Percentiles rank a stretch among this genome's conserved stretches.
Conservation (phyloP, 2,329 filamentous ascomycete genomes). For the Didymella exigua region DNA sequence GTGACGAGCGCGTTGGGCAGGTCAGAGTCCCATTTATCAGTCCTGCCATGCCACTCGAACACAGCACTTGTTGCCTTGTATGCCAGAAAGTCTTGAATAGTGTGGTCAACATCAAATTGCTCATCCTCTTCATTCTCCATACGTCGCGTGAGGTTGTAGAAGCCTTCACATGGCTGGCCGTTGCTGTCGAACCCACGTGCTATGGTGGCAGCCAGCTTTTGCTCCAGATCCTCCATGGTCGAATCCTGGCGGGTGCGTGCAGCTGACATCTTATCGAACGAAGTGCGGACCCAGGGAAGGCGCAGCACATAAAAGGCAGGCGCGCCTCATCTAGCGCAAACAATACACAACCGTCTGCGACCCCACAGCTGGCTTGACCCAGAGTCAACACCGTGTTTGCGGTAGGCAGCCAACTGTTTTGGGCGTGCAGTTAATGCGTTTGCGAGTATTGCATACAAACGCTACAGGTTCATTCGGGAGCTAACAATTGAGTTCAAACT, state of each 20-base stretch:
- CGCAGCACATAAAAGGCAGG: conserved; percentile 18
- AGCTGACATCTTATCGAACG: conserved; percentile 22
- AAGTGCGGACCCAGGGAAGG: not conserved
- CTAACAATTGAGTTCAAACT: conserved; percentile 30
- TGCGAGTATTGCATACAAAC: conserved; percentile 2
- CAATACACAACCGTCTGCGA: conserved; percentile 9
- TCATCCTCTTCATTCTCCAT: conserved; percentile 46
- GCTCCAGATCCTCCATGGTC: conserved; percentile 31
- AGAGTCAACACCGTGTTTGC: not conserved
- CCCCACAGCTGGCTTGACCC: conserved; percentile 4
- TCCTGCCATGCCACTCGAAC: conserved; percentile 44
- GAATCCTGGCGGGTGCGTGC: conserved; percentile 21
- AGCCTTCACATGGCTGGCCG: conserved; percentile 35
- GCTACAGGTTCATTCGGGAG: conserved; percentile 29
- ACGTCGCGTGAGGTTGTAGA: conserved; percentile 38
- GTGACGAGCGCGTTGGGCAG: conserved; percentile 40
- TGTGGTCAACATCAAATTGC: conserved; percentile 57
- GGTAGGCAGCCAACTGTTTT: conserved; percentile 21
- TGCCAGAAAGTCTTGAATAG: conserved; percentile 63
- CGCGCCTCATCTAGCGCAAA: conserved; percentile 6
- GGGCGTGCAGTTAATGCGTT: conserved; percentile 29
- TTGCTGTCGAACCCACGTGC: conserved; percentile 19
- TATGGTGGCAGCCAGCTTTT: conserved; percentile 30
- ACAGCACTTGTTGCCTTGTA: conserved; percentile 54
- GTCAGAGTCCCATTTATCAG: conserved; percentile 40